Conservation (phyloP, 2,329 filamentous ascomycete genomes). For the Colletotrichum zoysiae region DNA sequence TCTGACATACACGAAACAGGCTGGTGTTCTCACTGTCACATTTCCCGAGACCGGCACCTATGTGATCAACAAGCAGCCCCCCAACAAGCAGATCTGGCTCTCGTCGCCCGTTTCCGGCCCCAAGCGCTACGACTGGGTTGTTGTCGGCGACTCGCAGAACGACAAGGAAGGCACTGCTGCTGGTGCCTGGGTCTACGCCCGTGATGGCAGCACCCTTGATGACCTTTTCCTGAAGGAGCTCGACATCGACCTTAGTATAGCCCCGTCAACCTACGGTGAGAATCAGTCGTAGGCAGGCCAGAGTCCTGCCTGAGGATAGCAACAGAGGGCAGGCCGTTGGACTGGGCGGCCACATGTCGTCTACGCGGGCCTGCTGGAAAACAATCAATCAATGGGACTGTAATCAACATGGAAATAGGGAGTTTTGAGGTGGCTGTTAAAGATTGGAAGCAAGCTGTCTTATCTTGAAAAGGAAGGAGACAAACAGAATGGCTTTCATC, state of each 20-base stretch:
- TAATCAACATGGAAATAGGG: slow-evolving; percentile 38
- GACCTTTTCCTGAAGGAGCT: slow-evolving; percentile 82
- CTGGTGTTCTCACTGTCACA: slow-evolving; percentile 85
- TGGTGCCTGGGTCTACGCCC: slow-evolving; percentile 88
- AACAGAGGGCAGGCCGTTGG: neutral
- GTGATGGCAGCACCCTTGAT: slow-evolving; percentile 83
- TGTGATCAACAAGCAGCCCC: slow-evolving; percentile 98
- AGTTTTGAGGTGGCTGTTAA: slow-evolving; percentile 30
- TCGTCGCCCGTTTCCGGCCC: slow-evolving; percentile 91
- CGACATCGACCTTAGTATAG: slow-evolving; percentile 68
- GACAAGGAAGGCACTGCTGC: slow-evolving; percentile 81
- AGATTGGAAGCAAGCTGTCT: neutral
- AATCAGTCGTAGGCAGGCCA: slow-evolving; percentile 32
- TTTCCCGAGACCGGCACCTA: slow-evolving; percentile 82
- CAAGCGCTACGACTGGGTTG: slow-evolving; percentile 93
- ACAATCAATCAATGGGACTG: slow-evolving; percentile 8
- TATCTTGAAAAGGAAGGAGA: neutral
- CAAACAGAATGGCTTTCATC: neutral
- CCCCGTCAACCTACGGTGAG: slow-evolving; percentile 43
- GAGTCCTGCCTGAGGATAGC: neutral
- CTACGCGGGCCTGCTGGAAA: neutral
- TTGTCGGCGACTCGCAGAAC: slow-evolving; percentile 77
- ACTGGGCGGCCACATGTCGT: too few species aligned
- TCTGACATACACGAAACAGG: slow-evolving; percentile 60
- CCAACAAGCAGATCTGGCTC: slow-evolving; percentile 98